phyloP scores from a whole-genome alignment of 805 yeast species.

The Candida chauliodis region DNA sequence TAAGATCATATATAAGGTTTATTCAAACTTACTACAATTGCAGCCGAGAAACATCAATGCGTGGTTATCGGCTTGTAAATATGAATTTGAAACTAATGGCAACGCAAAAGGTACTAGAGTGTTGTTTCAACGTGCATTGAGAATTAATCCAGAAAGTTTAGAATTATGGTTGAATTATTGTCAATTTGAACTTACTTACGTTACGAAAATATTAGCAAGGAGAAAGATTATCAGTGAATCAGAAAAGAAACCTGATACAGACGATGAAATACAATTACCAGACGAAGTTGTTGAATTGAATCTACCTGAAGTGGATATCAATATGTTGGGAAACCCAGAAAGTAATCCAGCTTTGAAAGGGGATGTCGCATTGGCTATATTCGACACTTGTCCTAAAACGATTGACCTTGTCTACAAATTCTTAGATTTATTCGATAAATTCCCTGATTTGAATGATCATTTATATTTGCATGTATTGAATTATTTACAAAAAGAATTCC shows the following conservation, averaged over 20 bases:
- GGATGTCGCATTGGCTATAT: slow-evolving; percentile 43
- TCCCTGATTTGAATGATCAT: slow-evolving; percentile 62
- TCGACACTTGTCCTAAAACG: slow-evolving; percentile 31
- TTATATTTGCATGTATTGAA: slow-evolving; percentile 62
- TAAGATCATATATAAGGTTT: slow-evolving; percentile 69
- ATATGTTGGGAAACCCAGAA: slow-evolving; percentile 81
- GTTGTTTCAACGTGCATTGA: slow-evolving; percentile 76
- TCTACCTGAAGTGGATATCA: slow-evolving; percentile 84
- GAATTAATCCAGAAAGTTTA: slow-evolving; percentile 73
- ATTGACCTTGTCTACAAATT: slow-evolving; percentile 37
- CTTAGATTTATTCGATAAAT: slow-evolving; percentile 62
- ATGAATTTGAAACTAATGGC: slow-evolving; percentile 85
- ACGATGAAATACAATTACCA: slow-evolving; percentile 47
- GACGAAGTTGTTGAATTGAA: slow-evolving; percentile 49
- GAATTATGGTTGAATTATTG: slow-evolving; percentile 83
- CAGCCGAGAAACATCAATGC: slow-evolving; percentile 90
- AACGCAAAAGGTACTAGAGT: slow-evolving; percentile 86
- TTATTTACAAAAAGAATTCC: slow-evolving; percentile 43
- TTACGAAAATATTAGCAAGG: slow-evolving; percentile 78
- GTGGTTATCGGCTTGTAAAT: slow-evolving; percentile 94
- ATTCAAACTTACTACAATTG: slow-evolving; percentile 71
- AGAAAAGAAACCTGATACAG: slow-evolving; percentile 47
- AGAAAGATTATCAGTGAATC: slow-evolving; percentile 74
- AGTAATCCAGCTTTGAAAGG: slow-evolving; percentile 68
- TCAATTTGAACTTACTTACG: slow-evolving; percentile 82